Evolutionary conservation across 139 green algal species (phyloP), one percentile per base, ranked within the genome.

Genomic region (Deuterostichococcus epilithicus): DNA sequence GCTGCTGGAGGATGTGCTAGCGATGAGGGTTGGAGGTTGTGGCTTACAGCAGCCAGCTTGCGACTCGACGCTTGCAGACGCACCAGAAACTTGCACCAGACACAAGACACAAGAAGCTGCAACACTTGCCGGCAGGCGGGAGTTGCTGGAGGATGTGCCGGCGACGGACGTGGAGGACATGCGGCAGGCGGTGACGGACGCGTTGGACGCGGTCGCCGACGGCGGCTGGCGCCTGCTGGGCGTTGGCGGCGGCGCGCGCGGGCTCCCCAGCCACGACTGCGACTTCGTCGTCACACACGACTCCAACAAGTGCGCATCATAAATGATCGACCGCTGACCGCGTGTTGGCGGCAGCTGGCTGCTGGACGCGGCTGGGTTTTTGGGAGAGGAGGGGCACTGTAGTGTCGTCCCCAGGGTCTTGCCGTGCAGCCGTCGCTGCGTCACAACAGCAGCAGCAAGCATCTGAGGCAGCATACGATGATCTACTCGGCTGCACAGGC

Each of bases 91-190:
- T n/a, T n/a, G n/a, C n/a, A n/a, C n/a, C n/a, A n/a, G n/a, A n/a
- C n/a, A n/a, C n/a, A n/a, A n/a, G n/a, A n/a, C n/a, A n/a, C n/a
- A n/a, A n/a, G n/a, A n/a, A n/a, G n/a, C n/a, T n/a, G n/a, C n/a
- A n/a, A n/a, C n/a, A n/a, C n/a, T 2, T 39, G 66, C 66, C 26
- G 25, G 28, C 44, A 58, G 77, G 25, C 39, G 2, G 8, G 59
- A 77, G 34, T 47, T 81, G 38, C 59, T 81, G 38, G 77, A 77
- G 47, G 30, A 60, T 4, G 6, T 73, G 20, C 58, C 70, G 34
- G 42, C 30, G 22, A 30, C 38, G 30, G 82, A 86, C 1, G 33
- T 84, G n/a, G 5, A 37, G 28, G 79, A 84, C 36, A 84, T 84
- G 82, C 28, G 32, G 32, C 25, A 1, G 0, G 73, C 47, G 6